Evolutionary conservation across 257 asterid genomes (phyloP), one percentile per base, ranked within the genome.

Genomic region (Jacaranda copaia): DNA sequence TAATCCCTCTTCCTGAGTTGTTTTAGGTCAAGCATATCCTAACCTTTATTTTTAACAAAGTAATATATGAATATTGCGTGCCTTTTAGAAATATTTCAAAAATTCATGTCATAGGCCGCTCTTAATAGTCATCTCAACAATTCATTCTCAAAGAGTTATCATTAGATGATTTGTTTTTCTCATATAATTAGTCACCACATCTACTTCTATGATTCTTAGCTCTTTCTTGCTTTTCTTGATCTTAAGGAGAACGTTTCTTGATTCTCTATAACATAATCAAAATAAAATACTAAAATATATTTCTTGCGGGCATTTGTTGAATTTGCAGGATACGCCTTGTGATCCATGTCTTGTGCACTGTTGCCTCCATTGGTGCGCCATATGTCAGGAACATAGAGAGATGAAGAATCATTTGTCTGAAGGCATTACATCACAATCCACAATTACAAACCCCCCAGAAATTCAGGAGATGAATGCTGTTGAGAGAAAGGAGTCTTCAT

Each of bases 261-360:
- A 15, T 2, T 32, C 45, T 6, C 48, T 8, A 8, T 9, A 55
- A 6, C 32, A 2, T 4, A 8, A 46, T 46, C 13, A 46, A 6
- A 8, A 12, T 9, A 3, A 15, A 48, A 48, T 42, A 42, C 3
- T 55, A 7, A 18, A 51, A 12, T 6, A 4, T 51, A 1, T 20
- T 55, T 49, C 1, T 4, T 68, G 60, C 5, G 38, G 36, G 16
- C 13, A 13, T 36, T 64, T 12, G 63, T 38, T 9, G 46, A 8
- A 25, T 66, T 20, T 81, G 79, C 78, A 93, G 97, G 97, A 92
- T 74, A 74, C 92, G 2, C 97, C 96, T 0, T 93, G 98, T 68
- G 97, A 93, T 59, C 96, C 98, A 5, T 90, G 97, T 73, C 35
- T 88, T 85, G 96, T 92, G 81, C 98, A 92, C 53, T 93, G 96